A percentile compares a stretch with the other conserved stretches of the same genome.
phyloP scores from a whole-genome alignment of 2,329 filamentous ascomycete species.

The Scedosporium apiospermum region DNA sequence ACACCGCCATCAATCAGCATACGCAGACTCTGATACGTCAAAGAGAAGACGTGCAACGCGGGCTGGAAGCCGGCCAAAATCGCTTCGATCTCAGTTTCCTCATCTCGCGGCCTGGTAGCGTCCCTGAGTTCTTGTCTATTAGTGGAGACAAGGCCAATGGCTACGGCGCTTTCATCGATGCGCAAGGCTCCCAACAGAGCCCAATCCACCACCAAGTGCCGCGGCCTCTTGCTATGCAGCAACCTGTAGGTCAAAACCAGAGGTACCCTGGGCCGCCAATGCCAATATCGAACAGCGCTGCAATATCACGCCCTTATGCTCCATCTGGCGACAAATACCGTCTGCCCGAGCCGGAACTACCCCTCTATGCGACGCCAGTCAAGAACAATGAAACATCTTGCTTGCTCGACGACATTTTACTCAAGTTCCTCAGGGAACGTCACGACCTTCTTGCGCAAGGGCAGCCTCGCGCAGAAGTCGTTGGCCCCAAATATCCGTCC shows the following conservation, averaged over 20 bases:
- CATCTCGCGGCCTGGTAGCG: neutral
- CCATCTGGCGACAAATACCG: neutral
- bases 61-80: neutral
- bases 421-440: constrained; percentile 67
- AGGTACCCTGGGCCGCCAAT: neutral
- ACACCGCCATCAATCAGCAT: neutral
- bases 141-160: neutral
- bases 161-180: neutral
- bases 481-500: constrained; percentile 71
- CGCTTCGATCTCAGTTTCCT: constrained; percentile 10
- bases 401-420: constrained; percentile 66
- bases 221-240: neutral
- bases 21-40: neutral
- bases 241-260: neutral
- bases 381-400: constrained; percentile 46
- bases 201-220: neutral
- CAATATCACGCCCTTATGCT: neutral
- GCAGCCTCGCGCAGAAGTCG: constrained; percentile 51
- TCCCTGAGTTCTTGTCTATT: neutral
- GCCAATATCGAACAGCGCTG: neutral
- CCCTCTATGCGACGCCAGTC: constrained; percentile 45
- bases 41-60: neutral
- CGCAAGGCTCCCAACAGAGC: neutral
- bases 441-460: constrained; percentile 58
- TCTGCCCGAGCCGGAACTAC: constrained; percentile 17